Evolutionary conservation across 805 yeast species (phyloP).

Genomic region (Monosporozyma yasuniensis): DNA sequence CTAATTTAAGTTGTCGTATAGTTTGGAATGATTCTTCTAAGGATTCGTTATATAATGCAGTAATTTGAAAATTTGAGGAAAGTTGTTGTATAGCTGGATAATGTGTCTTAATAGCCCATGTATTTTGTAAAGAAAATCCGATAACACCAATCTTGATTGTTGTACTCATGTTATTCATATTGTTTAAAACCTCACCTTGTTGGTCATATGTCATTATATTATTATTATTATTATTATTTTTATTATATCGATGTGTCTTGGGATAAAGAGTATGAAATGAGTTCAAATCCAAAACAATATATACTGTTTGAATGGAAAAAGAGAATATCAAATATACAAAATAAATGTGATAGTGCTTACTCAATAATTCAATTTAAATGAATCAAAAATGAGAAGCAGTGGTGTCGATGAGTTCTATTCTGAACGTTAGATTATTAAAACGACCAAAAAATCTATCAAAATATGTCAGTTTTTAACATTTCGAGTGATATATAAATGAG

Average conservation of each 20-base stretch:
- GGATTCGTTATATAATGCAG: slow-evolving; percentile 11
- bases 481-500: not conserved
- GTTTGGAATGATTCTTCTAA: slow-evolving; percentile 10
- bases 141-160: slow-evolving; percentile 12
- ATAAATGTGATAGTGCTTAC: not conserved
- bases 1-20: slow-evolving; percentile 10
- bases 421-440: too few relatives aligned
- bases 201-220: not conserved
- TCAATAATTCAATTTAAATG: too few relatives aligned
- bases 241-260: too few relatives aligned
- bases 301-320: not conserved
- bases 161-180: not conserved
- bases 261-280: not conserved
- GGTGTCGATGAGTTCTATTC: too few relatives aligned
- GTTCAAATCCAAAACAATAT: not conserved
- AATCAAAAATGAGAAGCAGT: too few relatives aligned
- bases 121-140: slow-evolving; percentile 11
- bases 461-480: not conserved
- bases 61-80: slow-evolving; percentile 12
- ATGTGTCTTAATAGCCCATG: slow-evolving; percentile 17
- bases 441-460: not conserved
- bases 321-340: too few relatives aligned
- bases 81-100: slow-evolving; percentile 13
- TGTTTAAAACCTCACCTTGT: not conserved
- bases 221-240: not conserved